A percentile compares a stretch with the other conserved stretches of the same genome.
phyloP scores from a whole-genome alignment of 2,329 filamentous ascomycete species.

The Colletotrichum sidae region DNA sequence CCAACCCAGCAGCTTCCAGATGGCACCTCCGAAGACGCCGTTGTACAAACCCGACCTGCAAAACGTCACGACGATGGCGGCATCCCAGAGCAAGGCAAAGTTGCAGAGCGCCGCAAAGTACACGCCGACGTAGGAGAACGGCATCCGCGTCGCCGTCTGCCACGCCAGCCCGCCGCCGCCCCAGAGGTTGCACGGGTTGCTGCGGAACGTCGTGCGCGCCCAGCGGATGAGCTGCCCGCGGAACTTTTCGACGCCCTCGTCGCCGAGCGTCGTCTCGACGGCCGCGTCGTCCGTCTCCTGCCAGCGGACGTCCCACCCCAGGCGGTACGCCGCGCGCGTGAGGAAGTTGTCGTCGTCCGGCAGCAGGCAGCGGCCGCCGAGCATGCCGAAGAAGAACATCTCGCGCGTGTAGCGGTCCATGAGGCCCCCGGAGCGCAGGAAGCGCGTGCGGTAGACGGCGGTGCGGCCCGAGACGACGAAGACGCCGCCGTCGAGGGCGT shows the following conservation, averaged over 20 bases:
- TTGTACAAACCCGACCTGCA: not conserved
- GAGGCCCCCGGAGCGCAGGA: conserved; percentile 59
- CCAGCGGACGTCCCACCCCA: conserved; percentile 65
- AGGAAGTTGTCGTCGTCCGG: conserved; percentile 72
- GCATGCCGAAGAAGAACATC: conserved; percentile 56
- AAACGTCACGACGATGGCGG: conserved; percentile 49
- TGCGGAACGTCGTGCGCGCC: conserved; percentile 69
- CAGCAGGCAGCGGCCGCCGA: conserved; percentile 54
- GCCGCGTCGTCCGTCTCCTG: conserved; percentile 61
- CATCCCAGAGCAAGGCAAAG: conserved; percentile 66
- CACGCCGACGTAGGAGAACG: conserved; percentile 67
- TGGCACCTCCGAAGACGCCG: not conserved
- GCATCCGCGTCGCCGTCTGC: conserved; percentile 45
- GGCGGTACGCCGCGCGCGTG: conserved; percentile 63
- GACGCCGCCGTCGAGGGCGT: conserved; percentile 67
- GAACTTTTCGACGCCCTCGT: conserved; percentile 56
- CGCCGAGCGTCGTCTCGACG: conserved; percentile 65
- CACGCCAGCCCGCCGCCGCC: not conserved
- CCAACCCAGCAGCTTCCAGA: conserved; percentile 49
- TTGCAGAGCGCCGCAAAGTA: conserved; percentile 66
- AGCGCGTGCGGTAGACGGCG: conserved; percentile 59
- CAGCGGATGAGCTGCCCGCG: conserved; percentile 65
- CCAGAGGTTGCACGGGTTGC: conserved; percentile 61
- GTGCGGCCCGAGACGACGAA: conserved; percentile 70
- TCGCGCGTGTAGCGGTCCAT: conserved; percentile 60